Percentiles rank a stretch among this genome's conserved stretches.
Evolutionary conservation across 768 basidiomycete species (phyloP).

Genomic region (button mushroom (Agaricus bisporus)): DNA sequence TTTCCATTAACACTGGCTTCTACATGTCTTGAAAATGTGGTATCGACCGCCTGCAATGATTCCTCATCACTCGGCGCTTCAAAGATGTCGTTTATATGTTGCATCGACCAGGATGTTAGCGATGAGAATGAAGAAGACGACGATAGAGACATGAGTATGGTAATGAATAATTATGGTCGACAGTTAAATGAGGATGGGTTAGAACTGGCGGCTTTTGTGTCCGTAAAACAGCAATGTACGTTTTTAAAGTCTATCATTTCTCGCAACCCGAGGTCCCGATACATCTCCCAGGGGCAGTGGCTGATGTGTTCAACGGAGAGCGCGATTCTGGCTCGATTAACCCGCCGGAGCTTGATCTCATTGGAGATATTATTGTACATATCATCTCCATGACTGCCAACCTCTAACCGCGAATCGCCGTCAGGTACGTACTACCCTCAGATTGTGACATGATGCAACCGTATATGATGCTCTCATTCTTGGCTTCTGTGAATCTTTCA

Average conservation of each 20-base stretch:
- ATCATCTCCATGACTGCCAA: slow-evolving; percentile 1
- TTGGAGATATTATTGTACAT: slow-evolving; percentile 5
- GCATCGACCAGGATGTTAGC: slow-evolving; percentile 10
- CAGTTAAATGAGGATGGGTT: not conserved
- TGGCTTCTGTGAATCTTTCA: slow-evolving; percentile 6
- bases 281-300: not conserved
- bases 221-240: not conserved
- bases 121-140: slow-evolving; percentile 5
- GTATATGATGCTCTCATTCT: not conserved
- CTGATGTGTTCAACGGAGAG: not conserved
- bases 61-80: slow-evolving; percentile 12
- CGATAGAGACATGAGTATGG: slow-evolving; percentile 5
- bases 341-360: slow-evolving; percentile 1
- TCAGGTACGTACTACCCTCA: not conserved
- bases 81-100: slow-evolving; percentile 9
- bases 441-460: not conserved
- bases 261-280: no score
- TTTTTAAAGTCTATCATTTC: no score
- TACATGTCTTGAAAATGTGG: slow-evolving; percentile 5
- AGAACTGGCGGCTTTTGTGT: not conserved
- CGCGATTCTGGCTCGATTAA: no score
- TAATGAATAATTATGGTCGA: not conserved
- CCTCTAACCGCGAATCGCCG: not conserved
- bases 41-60: slow-evolving; percentile 6
- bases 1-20: slow-evolving; percentile 11